These are phyloP conservation scores for Gigaspora rosea DNA, from an alignment of 192 early-diverging fungal genomes.

Conservation along the genomic window DNA sequence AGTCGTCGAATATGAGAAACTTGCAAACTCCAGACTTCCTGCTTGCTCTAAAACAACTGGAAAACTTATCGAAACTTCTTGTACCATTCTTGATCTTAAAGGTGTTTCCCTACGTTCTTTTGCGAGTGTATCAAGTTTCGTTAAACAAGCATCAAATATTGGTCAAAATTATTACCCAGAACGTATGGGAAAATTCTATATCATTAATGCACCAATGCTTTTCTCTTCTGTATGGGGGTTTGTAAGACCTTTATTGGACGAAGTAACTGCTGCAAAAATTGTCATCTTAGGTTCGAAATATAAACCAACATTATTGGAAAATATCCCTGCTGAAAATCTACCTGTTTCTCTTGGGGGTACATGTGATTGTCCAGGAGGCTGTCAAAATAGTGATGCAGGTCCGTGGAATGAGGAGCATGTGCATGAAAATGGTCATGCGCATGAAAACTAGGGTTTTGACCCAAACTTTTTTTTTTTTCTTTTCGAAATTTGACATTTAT, in stretches of 20 bases:
- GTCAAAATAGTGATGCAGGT: constrained; percentile 48
- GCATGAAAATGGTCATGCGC: too few relatives aligned
- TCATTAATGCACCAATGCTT: constrained; percentile 80
- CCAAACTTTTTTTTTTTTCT: too few relatives aligned
- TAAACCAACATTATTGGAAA: constrained; percentile 43
- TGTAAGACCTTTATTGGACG: constrained; percentile 56
- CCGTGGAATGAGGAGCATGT: constrained; percentile 48
- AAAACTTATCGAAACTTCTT: constrained; percentile 63
- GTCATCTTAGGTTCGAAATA: constrained; percentile 51
- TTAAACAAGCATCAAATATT: constrained; percentile 68
- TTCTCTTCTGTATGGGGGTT: constrained; percentile 61
- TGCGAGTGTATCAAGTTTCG: constrained; percentile 58
- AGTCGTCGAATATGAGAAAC: constrained; percentile 73
- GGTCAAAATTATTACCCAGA: constrained; percentile 84
- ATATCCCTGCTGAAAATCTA: constrained; percentile 48
- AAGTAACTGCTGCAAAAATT: constrained; percentile 58
- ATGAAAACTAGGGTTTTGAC: too few relatives aligned
- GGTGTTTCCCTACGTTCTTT: constrained; percentile 69
- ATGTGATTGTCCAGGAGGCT: constrained; percentile 50
- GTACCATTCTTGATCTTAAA: constrained; percentile 77
- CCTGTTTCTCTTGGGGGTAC: constrained; percentile 48
- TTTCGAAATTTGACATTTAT: too few relatives aligned
- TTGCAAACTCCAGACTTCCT: constrained; percentile 63
- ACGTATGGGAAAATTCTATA: constrained; percentile 80
- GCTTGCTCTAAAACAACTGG: constrained; percentile 63